phyloP scores from a whole-genome alignment of 2,329 filamentous ascomycete genomes.

The Exophiala dermatitidis region DNA sequence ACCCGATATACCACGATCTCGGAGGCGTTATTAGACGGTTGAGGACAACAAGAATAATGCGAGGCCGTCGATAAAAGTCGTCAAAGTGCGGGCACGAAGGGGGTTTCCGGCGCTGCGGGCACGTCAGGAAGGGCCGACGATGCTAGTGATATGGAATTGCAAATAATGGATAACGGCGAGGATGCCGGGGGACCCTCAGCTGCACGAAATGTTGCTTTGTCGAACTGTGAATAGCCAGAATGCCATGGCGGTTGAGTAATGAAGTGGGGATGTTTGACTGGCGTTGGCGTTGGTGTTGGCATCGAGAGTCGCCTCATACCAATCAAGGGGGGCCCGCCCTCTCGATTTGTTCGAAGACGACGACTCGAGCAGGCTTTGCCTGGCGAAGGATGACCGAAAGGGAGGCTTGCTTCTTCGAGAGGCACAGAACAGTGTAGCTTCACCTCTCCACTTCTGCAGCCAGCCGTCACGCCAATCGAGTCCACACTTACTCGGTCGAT shows the following conservation, averaged over 20 bases:
- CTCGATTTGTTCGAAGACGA: not conserved
- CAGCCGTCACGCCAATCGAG: conserved; percentile 16
- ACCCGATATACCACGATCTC: not conserved
- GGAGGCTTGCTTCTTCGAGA: not conserved
- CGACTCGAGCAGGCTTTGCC: not conserved
- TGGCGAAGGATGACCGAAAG: not conserved
- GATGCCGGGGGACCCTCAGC: not conserved
- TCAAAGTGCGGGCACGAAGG: not conserved
- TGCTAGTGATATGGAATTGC: conserved; percentile 1
- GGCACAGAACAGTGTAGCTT: conserved; percentile 1
- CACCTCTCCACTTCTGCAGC: conserved; percentile 11
- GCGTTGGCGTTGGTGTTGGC: conserved; percentile 3
- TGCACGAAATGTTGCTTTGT: not conserved
- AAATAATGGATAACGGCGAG: not conserved
- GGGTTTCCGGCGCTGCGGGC: not conserved
- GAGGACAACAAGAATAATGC: not conserved
- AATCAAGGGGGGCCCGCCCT: conserved; percentile 2
- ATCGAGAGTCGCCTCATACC: conserved; percentile 2
- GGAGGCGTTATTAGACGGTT: not conserved
- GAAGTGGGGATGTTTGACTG: conserved; percentile 5
- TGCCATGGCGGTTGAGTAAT: not conserved
- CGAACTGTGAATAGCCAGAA: not conserved
- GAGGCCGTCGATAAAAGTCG: not conserved
- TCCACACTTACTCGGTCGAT: conserved; percentile 4
- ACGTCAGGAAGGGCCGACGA: conserved; percentile 1